Evolutionary conservation across 768 basidiomycete species (phyloP), one percentile per base, ranked within the genome.

Genomic region (Suillus ampliporus): DNA sequence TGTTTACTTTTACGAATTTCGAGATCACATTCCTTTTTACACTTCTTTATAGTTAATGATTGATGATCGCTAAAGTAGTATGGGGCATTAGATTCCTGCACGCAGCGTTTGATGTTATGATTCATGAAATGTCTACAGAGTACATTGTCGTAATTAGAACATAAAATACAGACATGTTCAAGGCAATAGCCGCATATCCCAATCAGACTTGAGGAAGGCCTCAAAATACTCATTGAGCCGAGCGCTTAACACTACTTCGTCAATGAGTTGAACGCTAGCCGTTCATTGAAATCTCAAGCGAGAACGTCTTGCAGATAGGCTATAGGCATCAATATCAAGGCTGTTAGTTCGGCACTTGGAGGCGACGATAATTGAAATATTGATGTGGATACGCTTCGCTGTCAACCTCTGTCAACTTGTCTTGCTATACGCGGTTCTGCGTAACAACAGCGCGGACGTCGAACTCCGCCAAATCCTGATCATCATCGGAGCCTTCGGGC

Each of bases 1-100:
- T 54, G 54, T 56, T 40, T 40, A 56, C 54, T 40, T 28, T 40
- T 40, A 6, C 17, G 37, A 56, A 37, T 56, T 28, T 60, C 40
- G 59, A 15, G 40, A 40, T 43, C 43, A 61, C 62, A 23, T 40
- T 63, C 60, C 52, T 64, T 64, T 41, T 64, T 63, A 15, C 9
- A 51, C 17, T 64, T 63, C 26, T 59, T 17, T 21, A 61, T 53
- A 56, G 17, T 17, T 56, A 40, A 56, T 56, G 54, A 56, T 56
- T 31, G 31, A 31, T 41, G 54, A 56, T 56, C 17, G 23, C 23
- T 40, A 37, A 26, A 40, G 54, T 26, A 40, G 23, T 56, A 40
- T 56, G 52, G 23, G 17, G 26, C 38, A 28, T 11, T 56, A 40
- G 23, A 19, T 17, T 40, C 53, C 13, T 52, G 37, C 21, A 40